phyloP scores from a whole-genome alignment of 1,284 basidiomycete species.

The Agaricales sp. region DNA sequence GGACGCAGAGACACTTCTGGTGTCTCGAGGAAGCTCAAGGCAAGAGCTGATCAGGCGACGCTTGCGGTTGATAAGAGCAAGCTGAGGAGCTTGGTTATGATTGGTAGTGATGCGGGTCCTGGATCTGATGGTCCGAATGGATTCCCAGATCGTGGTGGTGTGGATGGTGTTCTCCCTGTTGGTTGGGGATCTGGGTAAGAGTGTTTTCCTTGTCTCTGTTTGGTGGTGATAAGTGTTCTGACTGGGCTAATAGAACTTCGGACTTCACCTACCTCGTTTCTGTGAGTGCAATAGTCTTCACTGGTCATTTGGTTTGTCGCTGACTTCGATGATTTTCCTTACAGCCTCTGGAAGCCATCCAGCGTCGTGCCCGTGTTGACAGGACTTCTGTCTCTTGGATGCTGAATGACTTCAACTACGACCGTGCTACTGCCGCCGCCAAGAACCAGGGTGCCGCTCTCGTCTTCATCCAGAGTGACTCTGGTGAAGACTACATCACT shows the following conservation, averaged over 20 bases:
- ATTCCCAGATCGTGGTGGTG: slow-evolving; percentile 54
- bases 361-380: slow-evolving; percentile 47
- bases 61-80: slow-evolving; percentile 30
- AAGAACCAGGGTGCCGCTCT: slow-evolving; percentile 48
- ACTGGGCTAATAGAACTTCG: slow-evolving; percentile 32
- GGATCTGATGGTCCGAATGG: slow-evolving; percentile 63
- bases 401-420: slow-evolving; percentile 57
- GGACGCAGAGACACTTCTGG: too few relatives aligned
- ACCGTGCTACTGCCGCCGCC: slow-evolving; percentile 39
- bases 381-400: slow-evolving; percentile 49
- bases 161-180: slow-evolving; percentile 68
- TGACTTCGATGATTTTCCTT: slow-evolving; percentile 16
- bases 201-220: neutral
- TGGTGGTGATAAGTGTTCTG: slow-evolving; percentile 12
- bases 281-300: slow-evolving; percentile 23
- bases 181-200: slow-evolving; percentile 70
- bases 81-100: slow-evolving; percentile 46
- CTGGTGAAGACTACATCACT: slow-evolving; percentile 69
- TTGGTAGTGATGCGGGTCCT: slow-evolving; percentile 66
- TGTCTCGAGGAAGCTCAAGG: too few relatives aligned
- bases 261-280: slow-evolving; percentile 54
- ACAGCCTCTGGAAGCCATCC: slow-evolving; percentile 70
- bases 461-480: slow-evolving; percentile 67
- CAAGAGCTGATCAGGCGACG: too few relatives aligned
- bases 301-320: neutral